phyloP scores from a whole-genome alignment of 768 basidiomycete genomes.

The Suillus weaverae region DNA sequence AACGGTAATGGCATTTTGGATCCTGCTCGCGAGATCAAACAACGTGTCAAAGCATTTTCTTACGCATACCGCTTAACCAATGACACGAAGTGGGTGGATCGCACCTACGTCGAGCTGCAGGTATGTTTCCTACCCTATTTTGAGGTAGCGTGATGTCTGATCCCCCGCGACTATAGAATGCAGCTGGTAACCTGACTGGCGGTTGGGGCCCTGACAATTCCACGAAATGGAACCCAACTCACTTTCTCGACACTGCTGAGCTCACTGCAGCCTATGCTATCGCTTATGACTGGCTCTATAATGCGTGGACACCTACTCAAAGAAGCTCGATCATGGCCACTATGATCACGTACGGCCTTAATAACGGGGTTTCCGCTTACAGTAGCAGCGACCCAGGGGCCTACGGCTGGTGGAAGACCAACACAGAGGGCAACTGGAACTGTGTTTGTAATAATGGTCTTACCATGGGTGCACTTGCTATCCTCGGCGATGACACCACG shows the following conservation, averaged over 20 bases:
- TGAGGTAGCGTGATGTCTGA: not conserved
- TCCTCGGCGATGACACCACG: conserved; percentile 79
- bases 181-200: conserved; percentile 65
- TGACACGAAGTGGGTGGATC: conserved; percentile 88
- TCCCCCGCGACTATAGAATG: conserved; percentile 48
- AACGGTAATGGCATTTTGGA: conserved; percentile 91
- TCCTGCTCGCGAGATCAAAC: conserved; percentile 84
- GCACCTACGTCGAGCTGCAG: conserved; percentile 79
- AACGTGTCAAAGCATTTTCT: conserved; percentile 87
- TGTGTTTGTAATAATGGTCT: conserved; percentile 94
- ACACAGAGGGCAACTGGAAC: conserved; percentile 93
- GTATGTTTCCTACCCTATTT: conserved; percentile 44
- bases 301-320: conserved; percentile 75
- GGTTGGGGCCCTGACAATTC: conserved; percentile 63
- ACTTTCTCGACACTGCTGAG: conserved; percentile 95
- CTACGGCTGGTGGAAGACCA: conserved; percentile 79
- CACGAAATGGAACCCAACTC: conserved; percentile 80
- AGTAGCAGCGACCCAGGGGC: conserved; percentile 32
- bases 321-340: conserved; percentile 64
- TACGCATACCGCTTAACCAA: conserved; percentile 92
- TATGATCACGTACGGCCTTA: conserved; percentile 78
- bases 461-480: conserved; percentile 86
- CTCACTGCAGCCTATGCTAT: conserved; percentile 86
- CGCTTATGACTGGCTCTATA: conserved; percentile 96
- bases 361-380: conserved; percentile 58